phyloP scores from a whole-genome alignment of 2,329 filamentous ascomycete genomes.

The Phaeophleospora eucalypticola region DNA sequence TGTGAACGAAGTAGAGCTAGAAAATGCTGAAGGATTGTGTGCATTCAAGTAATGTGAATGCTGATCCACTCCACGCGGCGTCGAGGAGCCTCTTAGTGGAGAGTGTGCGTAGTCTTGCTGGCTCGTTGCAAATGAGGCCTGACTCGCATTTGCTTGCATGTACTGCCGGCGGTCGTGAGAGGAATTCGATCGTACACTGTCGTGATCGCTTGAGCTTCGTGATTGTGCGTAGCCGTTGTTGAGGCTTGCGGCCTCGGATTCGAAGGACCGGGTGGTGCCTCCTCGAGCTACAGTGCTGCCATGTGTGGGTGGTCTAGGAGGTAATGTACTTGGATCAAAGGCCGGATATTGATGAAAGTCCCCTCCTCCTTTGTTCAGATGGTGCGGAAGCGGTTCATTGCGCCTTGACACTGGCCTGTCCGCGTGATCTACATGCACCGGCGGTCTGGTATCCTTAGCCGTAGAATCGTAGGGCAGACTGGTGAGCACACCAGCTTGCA shows the following conservation, averaged over 20 bases:
- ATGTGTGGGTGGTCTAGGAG: conserved; percentile 28
- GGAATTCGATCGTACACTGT: conserved; percentile 61
- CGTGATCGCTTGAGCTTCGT: conserved; percentile 49
- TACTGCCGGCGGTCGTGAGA: conserved; percentile 52
- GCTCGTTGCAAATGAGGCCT: conserved; percentile 48
- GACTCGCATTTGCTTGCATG: conserved; percentile 46
- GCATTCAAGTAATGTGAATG: conserved; percentile 39
- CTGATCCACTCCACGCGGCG: conserved; percentile 36
- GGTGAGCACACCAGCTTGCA: conserved; percentile 77
- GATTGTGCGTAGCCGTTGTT: conserved; percentile 45
- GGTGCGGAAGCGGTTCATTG: conserved; percentile 70
- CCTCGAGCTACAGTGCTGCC: conserved; percentile 16
- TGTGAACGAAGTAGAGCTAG: conserved; percentile 47
- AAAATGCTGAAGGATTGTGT: conserved; percentile 44
- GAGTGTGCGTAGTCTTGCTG: conserved; percentile 38
- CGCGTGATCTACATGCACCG: conserved; percentile 69
- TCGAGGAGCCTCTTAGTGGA: conserved; percentile 33
- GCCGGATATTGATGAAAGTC: conserved; percentile 90
- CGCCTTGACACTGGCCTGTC: conserved; percentile 57
- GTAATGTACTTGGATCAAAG: conserved; percentile 51
- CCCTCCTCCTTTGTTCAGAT: conserved; percentile 69
- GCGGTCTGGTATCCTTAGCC: conserved; percentile 61
- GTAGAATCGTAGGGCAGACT: conserved; percentile 81
- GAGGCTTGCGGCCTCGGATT: conserved; percentile 49
- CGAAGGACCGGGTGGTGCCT: conserved; percentile 19